These are phyloP conservation scores for Pilatotrama ljubarskyi DNA, from an alignment of 768 basidiomycete species.

Conservation along the genomic window DNA sequence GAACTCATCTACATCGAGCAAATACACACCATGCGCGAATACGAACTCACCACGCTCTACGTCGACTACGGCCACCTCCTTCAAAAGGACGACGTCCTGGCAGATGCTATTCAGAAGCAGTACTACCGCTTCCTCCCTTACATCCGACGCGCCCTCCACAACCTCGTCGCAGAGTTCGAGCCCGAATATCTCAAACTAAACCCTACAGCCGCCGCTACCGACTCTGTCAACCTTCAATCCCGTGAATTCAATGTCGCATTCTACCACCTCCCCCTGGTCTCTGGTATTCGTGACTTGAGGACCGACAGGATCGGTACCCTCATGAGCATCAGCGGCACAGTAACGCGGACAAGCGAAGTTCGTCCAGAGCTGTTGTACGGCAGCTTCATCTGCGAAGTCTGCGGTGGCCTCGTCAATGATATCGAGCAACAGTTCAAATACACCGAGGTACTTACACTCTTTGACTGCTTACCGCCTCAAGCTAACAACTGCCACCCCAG, in stretches of 20 bases:
- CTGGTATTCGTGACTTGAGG: constrained; percentile 89
- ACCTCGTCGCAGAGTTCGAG: constrained; percentile 85
- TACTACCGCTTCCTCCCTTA: constrained; percentile 98
- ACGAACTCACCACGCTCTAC: constrained; percentile 92
- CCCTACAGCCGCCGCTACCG: constrained; percentile 81
- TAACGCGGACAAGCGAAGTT: constrained; percentile 96
- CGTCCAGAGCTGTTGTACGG: constrained; percentile 92
- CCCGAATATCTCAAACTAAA: constrained; percentile 96
- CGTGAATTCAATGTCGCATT: constrained; percentile 96
- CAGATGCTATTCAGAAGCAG: constrained; percentile 89
- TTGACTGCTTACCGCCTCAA: not conserved
- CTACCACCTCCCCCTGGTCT: constrained; percentile 90
- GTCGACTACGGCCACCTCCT: constrained; percentile 93
- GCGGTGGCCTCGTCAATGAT: constrained; percentile 82
- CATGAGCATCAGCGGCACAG: constrained; percentile 95
- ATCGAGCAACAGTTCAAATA: constrained; percentile 99
- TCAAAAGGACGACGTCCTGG: constrained; percentile 88
- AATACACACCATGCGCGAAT: constrained; percentile 93
- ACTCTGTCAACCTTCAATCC: constrained; percentile 85
- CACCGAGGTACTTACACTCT: constrained; percentile 67
- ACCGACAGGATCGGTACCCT: constrained; percentile 94
- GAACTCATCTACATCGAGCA: constrained; percentile 87
- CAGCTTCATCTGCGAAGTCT: constrained; percentile 90
- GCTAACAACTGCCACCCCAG: constrained; percentile 39
- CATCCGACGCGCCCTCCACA: constrained; percentile 86